These are phyloP conservation scores for Globisporangium sylvaticum DNA, from an alignment of 352 stramenopile genomes.

Conservation along the genomic window DNA sequence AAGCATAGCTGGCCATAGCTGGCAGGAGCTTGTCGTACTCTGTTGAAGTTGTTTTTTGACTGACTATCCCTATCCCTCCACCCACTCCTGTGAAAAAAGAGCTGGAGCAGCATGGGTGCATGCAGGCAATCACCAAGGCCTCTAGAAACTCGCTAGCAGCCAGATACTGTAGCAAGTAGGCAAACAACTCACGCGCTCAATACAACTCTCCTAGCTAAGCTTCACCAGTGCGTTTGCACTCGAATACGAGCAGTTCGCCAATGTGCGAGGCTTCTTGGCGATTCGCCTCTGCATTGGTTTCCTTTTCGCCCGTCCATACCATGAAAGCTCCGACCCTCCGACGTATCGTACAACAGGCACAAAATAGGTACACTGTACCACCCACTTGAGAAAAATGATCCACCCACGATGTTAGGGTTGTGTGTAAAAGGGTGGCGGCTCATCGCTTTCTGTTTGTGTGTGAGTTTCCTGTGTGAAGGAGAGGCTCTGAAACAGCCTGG, in stretches of 20 bases:
- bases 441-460: neutral
- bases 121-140: neutral
- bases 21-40: neutral
- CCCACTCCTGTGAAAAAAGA: neutral
- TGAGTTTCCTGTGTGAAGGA: neutral
- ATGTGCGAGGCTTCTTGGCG: too few relatives aligned
- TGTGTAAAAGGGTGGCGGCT: neutral
- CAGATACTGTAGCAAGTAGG: neutral
- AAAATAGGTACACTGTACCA: neutral
- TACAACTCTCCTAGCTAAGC: neutral
- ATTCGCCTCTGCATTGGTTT: too few relatives aligned
- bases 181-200: neutral
- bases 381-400: neutral
- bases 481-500: neutral
- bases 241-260: too few relatives aligned
- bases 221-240: too few relatives aligned
- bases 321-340: neutral
- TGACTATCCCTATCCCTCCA: neutral
- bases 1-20: neutral
- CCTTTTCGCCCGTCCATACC: too few relatives aligned
- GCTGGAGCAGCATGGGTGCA: slow-evolving; percentile 3
- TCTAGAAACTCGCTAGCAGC: neutral
- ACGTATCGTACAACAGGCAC: neutral
- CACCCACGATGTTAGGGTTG: neutral
- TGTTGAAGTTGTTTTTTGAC: neutral